These are phyloP conservation scores for Xylaria sp. DNA, from an alignment of 2,329 filamentous ascomycete species.

Conservation along the genomic window DNA sequence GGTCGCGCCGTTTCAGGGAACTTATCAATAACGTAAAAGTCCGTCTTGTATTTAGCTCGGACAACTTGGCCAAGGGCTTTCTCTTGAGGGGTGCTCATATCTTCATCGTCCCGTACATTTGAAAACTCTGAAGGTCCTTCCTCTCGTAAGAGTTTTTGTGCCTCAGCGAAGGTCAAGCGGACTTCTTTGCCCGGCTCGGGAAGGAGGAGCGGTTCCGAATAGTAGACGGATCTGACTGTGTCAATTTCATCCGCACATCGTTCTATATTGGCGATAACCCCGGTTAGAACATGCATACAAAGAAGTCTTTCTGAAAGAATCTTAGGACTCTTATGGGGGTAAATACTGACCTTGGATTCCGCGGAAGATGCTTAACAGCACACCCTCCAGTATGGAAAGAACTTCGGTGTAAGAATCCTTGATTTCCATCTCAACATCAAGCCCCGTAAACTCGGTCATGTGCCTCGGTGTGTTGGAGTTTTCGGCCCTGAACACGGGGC, in stretches of 20 bases:
- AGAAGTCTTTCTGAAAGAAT: not conserved
- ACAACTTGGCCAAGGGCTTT: constrained; percentile 90
- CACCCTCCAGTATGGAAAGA: too few species aligned
- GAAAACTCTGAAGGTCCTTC: constrained; percentile 74
- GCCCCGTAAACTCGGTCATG: constrained; percentile 88
- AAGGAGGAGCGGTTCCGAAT: constrained; percentile 80
- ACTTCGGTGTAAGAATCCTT: constrained; percentile 64
- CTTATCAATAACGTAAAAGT: constrained; percentile 97
- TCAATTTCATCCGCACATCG: constrained; percentile 78
- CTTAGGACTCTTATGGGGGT: too few species aligned
- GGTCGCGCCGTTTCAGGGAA: constrained; percentile 90
- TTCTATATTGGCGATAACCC: constrained; percentile 63
- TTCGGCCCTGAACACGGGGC: constrained; percentile 87
- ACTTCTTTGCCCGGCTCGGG: constrained; percentile 79
- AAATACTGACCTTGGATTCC: too few species aligned
- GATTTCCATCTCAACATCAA: constrained; percentile 92
- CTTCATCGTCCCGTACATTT: constrained; percentile 79
- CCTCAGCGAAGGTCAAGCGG: constrained; percentile 80
- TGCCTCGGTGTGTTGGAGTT: constrained; percentile 85
- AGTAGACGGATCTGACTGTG: constrained; percentile 76
- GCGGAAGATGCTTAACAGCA: too few species aligned
- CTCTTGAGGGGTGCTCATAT: constrained; percentile 83
- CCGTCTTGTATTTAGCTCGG: constrained; percentile 87
- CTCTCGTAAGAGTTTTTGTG: constrained; percentile 78
- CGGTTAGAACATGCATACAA: not conserved